Evolutionary conservation across 306 rosid species (phyloP), one percentile per base, ranked within the genome.

Genomic region (Argentina anserina): DNA sequence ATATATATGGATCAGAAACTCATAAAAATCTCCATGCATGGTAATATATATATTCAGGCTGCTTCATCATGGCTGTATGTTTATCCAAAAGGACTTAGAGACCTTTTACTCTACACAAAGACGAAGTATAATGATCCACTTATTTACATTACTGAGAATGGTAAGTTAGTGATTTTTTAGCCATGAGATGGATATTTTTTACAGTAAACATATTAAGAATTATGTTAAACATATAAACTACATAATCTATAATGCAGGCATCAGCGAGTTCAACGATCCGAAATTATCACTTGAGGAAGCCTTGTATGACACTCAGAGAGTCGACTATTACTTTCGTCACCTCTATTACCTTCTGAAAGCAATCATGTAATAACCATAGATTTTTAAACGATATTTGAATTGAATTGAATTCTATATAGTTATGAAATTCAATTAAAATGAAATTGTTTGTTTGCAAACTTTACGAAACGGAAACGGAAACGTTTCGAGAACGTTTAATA

Each of bases 21-120:
- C 49, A 0, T 42, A 7, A 9, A 33, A 34, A n/a, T 49, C 12
- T 67, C 41, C 0, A 12, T 71, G 40, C n/a, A n/a, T n/a, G n/a
- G n/a, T n/a, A n/a, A n/a, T n/a, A n/a, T n/a, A 6, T 10, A 3
- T 11, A 14, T 73, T 33, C 23, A 79, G 83, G 79, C 67, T 58
- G 79, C 62, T 60, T 79, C 83, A 4, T 41, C 41, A 0, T 80
- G 84, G 80, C 59, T 83, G 52, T 78, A 67, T 62, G 69, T 82
- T 78, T 90, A 87, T 87, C 96, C 90, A 53, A 81, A 61, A 36
- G 92, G 92, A 76, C 37, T 90, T 66, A 76, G 72, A 69, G 72
- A 78, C 17, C 72, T 85, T 33, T 71, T 89, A 49, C 71, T 74
- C 12, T 87, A 84, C 75, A 82, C 80, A 3, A 90, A 82, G 82